Evolutionary conservation across 345 rosid species (phyloP).

Genomic region (Angophora floribunda): DNA sequence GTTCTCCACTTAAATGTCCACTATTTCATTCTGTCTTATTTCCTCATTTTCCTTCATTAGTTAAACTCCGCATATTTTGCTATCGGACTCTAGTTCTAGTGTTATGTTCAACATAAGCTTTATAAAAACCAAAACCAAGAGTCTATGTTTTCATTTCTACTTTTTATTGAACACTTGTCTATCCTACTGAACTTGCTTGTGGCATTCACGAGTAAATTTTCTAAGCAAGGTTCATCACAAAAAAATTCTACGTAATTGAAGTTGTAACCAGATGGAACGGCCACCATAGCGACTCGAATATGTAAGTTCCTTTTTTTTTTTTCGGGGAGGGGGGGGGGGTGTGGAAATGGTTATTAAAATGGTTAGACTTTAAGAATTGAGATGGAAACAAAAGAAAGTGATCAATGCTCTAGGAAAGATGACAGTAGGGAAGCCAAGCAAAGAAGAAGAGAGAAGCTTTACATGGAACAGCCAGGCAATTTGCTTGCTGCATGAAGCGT

Average conservation of each 20-base stretch:
- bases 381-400: background rate
- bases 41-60: background rate
- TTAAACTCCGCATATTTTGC: background rate
- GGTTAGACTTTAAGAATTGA: background rate
- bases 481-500: conserved; percentile 69
- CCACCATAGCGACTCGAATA: background rate
- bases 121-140: background rate
- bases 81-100: background rate
- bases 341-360: background rate
- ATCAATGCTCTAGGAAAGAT: background rate
- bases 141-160: background rate
- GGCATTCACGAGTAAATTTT: background rate
- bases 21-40: background rate
- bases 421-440: background rate
- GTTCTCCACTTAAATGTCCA: background rate
- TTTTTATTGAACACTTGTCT: background rate
- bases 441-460: background rate
- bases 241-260: background rate
- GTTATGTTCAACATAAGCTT: background rate
- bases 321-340: no score
- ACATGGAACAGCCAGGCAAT: conserved; percentile 91
- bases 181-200: background rate
- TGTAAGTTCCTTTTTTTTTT: background rate
- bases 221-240: background rate
- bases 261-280: background rate